Evolutionary conservation across 768 basidiomycete species (phyloP).

Genomic region (Ephemerocybe angulata): DNA sequence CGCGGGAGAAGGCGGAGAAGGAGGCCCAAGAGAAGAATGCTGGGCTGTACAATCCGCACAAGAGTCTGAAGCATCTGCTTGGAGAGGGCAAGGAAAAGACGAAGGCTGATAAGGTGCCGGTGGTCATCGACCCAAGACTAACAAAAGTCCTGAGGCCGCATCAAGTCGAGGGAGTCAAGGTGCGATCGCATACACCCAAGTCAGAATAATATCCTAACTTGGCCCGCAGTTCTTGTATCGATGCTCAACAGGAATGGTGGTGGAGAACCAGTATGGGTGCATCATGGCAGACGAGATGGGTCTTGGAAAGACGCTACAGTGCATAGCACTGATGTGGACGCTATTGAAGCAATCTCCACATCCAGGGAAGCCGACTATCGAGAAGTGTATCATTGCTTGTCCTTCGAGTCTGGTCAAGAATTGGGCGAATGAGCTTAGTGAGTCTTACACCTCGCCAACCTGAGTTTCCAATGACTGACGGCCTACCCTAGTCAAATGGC

Average conservation of each 20-base stretch:
- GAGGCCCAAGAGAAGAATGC: constrained; percentile 67
- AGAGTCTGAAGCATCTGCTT: constrained; percentile 75
- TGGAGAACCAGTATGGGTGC: constrained; percentile 87
- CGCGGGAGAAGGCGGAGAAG: constrained; percentile 55
- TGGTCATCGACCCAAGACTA: constrained; percentile 91
- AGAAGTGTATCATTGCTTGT: constrained; percentile 97
- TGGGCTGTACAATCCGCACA: constrained; percentile 86
- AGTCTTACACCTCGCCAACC: constrained; percentile 19
- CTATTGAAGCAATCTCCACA: constrained; percentile 92
- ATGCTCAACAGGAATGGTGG: constrained; percentile 91
- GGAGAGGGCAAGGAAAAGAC: constrained; percentile 71
- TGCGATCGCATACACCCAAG: too few species aligned
- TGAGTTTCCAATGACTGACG: background rate
- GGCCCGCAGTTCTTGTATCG: constrained; percentile 86
- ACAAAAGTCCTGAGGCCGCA: constrained; percentile 90
- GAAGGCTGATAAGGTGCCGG: constrained; percentile 76
- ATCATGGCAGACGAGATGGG: constrained; percentile 99
- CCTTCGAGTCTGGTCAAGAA: constrained; percentile 96
- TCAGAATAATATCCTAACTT: too few species aligned
- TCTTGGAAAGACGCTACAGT: constrained; percentile 94
- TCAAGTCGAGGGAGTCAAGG: constrained; percentile 98
- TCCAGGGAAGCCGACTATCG: constrained; percentile 81
- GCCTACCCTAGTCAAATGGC: constrained; percentile 79
- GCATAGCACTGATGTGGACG: constrained; percentile 94
- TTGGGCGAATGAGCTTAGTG: constrained; percentile 96